Conservation (phyloP, 2,329 filamentous ascomycete genomes). For the Acrocalymma vagum region DNA sequence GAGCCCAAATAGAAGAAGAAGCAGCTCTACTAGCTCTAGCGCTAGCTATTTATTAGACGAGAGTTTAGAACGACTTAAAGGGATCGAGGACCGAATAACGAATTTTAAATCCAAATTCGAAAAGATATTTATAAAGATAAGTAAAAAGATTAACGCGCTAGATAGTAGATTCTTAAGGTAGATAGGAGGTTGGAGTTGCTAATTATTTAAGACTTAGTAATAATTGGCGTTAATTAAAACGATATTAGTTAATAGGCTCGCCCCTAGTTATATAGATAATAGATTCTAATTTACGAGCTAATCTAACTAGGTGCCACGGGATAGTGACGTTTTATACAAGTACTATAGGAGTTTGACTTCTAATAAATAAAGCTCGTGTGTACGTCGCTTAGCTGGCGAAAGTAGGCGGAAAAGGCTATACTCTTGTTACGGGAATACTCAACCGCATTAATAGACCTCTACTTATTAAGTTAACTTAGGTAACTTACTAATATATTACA, state of each 20-base stretch:
- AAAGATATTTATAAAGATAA: slow-evolving; percentile 10
- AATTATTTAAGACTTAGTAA: slow-evolving; percentile 4
- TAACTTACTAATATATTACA: no score
- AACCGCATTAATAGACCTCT: slow-evolving; percentile 9
- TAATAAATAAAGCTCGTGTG: slow-evolving; percentile 11
- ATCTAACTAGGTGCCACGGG: slow-evolving; percentile 7
- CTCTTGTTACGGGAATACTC: slow-evolving; percentile 8
- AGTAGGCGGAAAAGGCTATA: slow-evolving; percentile 6
- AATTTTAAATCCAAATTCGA: slow-evolving; percentile 7
- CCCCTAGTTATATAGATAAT: slow-evolving; percentile 11
- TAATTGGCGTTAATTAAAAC: slow-evolving; percentile 8
- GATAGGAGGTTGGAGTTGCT: slow-evolving; percentile 7
- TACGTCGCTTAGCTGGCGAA: slow-evolving; percentile 4
- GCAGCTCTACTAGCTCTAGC: slow-evolving; percentile 10
- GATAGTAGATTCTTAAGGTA: slow-evolving; percentile 4
- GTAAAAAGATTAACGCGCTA: slow-evolving; percentile 7
- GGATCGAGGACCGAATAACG: slow-evolving; percentile 9
- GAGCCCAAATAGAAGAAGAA: slow-evolving; percentile 12
- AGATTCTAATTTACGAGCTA: slow-evolving; percentile 14
- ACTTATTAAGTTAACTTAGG: no score
- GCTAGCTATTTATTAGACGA: slow-evolving; percentile 11
- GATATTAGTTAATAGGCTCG: slow-evolving; percentile 13
- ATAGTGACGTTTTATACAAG: slow-evolving; percentile 11
- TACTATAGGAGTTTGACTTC: slow-evolving; percentile 5
- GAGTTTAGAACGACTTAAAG: slow-evolving; percentile 11